phyloP scores from a whole-genome alignment of 768 basidiomycete species.

The Podaxis sp. region DNA sequence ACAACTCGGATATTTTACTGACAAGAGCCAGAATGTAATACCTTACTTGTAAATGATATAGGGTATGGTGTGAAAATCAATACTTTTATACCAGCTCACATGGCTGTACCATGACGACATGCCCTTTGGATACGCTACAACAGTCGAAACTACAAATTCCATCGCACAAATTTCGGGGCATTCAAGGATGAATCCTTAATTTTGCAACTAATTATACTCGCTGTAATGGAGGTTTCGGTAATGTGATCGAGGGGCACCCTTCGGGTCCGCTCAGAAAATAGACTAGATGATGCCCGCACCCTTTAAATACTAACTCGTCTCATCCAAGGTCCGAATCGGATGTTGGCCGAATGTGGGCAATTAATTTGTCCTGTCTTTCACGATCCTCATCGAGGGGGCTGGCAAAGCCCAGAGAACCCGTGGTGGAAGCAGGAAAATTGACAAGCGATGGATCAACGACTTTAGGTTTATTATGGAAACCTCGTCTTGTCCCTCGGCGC shows the following conservation, averaged over 20 bases:
- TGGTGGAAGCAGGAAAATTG: background rate
- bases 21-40: conserved; percentile 2
- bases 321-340: background rate
- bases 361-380: background rate
- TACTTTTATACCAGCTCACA: conserved; percentile 13
- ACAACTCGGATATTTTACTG: conserved; percentile 3
- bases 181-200: conserved; percentile 7
- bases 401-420: background rate
- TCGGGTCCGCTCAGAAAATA: conserved; percentile 6
- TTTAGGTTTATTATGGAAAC: background rate
- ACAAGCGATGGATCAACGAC: background rate
- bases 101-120: background rate
- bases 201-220: background rate
- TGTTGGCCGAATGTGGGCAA: background rate
- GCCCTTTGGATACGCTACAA: background rate
- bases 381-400: background rate
- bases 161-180: conserved; percentile 10
- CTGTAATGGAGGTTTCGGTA: conserved; percentile 4
- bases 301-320: background rate
- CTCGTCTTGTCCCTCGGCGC: background rate
- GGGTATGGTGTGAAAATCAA: conserved; percentile 5
- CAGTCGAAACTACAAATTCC: background rate
- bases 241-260: background rate
- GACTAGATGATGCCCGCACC: background rate
- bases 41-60: conserved; percentile 12